Base-by-base conservation (phyloP, 2,329 filamentous ascomycete genomes). In the Diaporthe vaccinii region DNA sequence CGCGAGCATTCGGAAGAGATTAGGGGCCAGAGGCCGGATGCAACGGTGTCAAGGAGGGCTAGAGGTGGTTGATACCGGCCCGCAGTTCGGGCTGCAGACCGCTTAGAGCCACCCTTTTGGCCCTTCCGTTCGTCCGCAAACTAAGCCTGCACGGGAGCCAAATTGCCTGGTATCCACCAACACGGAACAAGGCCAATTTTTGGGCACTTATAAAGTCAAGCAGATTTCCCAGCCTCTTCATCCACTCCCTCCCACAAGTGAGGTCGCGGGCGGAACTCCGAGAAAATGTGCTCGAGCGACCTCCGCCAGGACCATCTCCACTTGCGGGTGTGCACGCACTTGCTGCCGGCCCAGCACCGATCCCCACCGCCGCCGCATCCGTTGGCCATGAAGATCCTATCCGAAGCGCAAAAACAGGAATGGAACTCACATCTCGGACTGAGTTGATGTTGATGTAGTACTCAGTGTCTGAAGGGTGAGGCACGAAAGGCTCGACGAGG, bases 391-490 rank as follows among this genome's bases (percentile, higher is more conserved):
- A 58, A 44, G 8, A 49, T 58, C 55, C 65, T 31, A 41, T 61
- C n/a, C 20, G 25, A 78, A 73, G 73, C 77, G 79, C 80, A 79
- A 77, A 79, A 74, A 61, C 55, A 74, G 34, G 36, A 55, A 55
- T 34, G 39, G 12, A 55, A 76, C 95, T 92, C 93, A 98, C 97
- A 93, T 98, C 97, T 90, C 97, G 94, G 83, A 98, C 96, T 78
- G 97, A 98, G 92, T 98, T 97, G 90, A 99, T 99, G 93, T 98
- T 98, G 90, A 99, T 98, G 89, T 99, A 99, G 90, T 98, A 98
- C 88, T 99, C 97, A 79, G 96, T 98, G 85, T 95, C 93, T 82
- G 95, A 91, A 79, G 96, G 94, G 87, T 99, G 97, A 82, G 96
- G 97, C 78, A 98, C 96, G 84, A 99, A 98, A 71, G 97, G 97